phyloP scores from a whole-genome alignment of 2,329 filamentous ascomycete genomes.

The Rhynchosporium agropyri region DNA sequence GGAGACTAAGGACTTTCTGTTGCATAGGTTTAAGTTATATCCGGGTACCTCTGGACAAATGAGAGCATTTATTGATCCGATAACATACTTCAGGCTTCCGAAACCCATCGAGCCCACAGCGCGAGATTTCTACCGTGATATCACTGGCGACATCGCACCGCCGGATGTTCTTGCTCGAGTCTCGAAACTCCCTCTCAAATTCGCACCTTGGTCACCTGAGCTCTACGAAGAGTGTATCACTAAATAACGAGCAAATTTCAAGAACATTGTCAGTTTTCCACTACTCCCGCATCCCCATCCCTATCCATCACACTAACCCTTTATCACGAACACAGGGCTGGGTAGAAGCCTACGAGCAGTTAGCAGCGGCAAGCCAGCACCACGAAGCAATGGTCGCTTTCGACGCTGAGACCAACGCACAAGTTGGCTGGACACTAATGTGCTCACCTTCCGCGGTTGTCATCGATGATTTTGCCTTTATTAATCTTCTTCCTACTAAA shows the following conservation, averaged over 20 bases:
- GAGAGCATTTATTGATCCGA: constrained; percentile 27
- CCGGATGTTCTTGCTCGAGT: constrained; percentile 44
- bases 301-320: neutral
- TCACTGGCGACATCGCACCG: constrained; percentile 43
- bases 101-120: constrained; percentile 32
- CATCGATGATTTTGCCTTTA: constrained; percentile 46
- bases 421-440: constrained; percentile 52
- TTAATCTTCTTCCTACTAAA: constrained; percentile 43
- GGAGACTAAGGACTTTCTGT: constrained; percentile 43
- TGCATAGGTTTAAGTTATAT: constrained; percentile 44
- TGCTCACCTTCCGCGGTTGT: constrained; percentile 42
- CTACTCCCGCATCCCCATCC: neutral
- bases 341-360: constrained; percentile 45
- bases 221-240: constrained; percentile 45
- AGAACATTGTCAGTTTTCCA: constrained; percentile 41
- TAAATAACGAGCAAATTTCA: constrained; percentile 45
- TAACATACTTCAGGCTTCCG: constrained; percentile 29
- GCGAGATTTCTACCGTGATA: constrained; percentile 47
- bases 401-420: constrained; percentile 42
- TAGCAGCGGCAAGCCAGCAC: constrained; percentile 44
- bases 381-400: constrained; percentile 48
- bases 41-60: too few relatives aligned
- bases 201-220: constrained; percentile 43
- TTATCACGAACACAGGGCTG: constrained; percentile 42
- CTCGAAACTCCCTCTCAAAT: constrained; percentile 43